Base-by-base conservation (phyloP, 2,329 filamentous ascomycete species). In the Laburnicola sp. region DNA sequence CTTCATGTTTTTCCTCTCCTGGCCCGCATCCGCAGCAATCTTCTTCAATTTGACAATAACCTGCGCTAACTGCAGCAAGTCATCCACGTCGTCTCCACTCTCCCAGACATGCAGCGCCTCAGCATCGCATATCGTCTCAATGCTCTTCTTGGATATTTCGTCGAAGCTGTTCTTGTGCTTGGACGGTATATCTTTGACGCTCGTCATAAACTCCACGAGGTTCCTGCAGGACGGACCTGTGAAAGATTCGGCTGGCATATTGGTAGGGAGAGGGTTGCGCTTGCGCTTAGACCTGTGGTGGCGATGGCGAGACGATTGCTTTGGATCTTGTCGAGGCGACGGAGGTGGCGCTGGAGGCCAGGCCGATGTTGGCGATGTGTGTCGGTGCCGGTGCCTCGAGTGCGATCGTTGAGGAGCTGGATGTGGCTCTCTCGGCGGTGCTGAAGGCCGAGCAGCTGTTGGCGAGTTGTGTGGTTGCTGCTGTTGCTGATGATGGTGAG, bases 51-150 rank as follows among this genome's bases (percentile, higher is more conserved):
- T 68, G 3, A 64, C 60, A 26, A 71, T 65, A 30, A 68, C 59
- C 7, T 66, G 63, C 1, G 59, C 64, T 3, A 72, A 51, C 16
- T 70, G 69, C 2, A 71, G 50, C 11, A 72, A 53, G 22, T 56
- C 60, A 27, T 71, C 69, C 10, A 69, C 48, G 27, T 72, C 68
- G 1, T 65, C 63, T 9, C 68, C 60, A 0, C 60, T 56, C 41
- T 72, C 68, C 68, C 68, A 72, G n/a, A 72, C 52, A 40, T 70
- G 66, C 0, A 72, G 51, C 10, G 58, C 59, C 4, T 56, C 40
- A 4, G 58, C 26, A 23, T 66, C 51, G 39, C 62, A 66, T 10
- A 69, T 51, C 21, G 57, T 57, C 11, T 62, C 52, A 0, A 66
- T 48, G 2, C 62, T 58, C 1, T 52, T 41, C 16, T 59, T 54